Percentiles rank a stretch among this genome's conserved stretches.
phyloP scores from a whole-genome alignment of 305 asterid genomes.

The Fraxinus greggii region DNA sequence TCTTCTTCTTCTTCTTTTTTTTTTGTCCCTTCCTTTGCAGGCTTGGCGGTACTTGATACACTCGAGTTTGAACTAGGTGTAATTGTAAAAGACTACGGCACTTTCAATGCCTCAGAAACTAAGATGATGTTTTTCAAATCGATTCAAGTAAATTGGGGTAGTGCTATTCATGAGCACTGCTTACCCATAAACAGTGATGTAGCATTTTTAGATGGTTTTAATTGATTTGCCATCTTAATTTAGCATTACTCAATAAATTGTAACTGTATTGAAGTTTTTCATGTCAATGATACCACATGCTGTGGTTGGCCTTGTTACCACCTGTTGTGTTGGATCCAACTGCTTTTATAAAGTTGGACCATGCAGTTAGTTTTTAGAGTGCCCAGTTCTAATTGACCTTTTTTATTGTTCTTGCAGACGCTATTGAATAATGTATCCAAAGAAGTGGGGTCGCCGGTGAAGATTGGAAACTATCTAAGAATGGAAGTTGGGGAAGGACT shows the following conservation, averaged over 20 bases:
- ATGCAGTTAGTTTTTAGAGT: not conserved
- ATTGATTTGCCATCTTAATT: not conserved
- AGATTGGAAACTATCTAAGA: constrained; percentile 67
- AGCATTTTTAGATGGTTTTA: not conserved
- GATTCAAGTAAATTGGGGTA: not conserved
- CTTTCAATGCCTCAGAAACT: not conserved
- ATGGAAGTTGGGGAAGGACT: constrained; percentile 94
- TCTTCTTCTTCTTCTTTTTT: not conserved
- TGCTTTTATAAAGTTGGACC: constrained; percentile 6
- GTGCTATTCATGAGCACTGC: not conserved
- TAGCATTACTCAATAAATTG: not conserved
- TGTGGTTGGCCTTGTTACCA: constrained; percentile 6
- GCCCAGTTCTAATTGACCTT: constrained; percentile 13
- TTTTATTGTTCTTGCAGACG: constrained; percentile 48
- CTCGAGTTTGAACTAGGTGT: not conserved
- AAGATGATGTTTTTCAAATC: not conserved
- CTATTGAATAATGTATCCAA: constrained; percentile 65
- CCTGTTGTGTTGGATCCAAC: constrained; percentile 4
- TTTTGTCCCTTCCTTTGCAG: not conserved
- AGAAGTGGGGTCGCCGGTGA: constrained; percentile 86
- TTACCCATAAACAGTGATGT: not conserved
- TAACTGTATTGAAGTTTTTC: not conserved
- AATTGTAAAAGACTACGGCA: not conserved
- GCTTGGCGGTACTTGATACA: constrained; percentile 1
- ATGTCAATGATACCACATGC: not conserved